Percentiles rank a stretch among this genome's conserved stretches.
These are phyloP conservation scores for Pelargonium nanum DNA, from an alignment of 345 rosid species.

Conservation along the genomic window DNA sequence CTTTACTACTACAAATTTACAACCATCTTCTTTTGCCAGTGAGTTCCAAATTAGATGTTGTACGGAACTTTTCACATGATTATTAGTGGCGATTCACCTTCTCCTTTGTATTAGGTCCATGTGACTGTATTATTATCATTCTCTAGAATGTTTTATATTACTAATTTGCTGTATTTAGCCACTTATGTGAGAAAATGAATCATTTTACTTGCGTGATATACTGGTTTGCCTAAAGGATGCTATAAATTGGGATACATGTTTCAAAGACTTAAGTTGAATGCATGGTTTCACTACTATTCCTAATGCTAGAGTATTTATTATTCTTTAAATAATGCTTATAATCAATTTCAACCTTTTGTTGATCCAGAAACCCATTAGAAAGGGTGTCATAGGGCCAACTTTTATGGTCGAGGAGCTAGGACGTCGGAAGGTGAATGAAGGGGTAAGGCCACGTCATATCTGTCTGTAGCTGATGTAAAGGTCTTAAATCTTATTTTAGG, in stretches of 20 bases:
- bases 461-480: background rate
- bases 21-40: background rate
- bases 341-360: conserved; percentile 8
- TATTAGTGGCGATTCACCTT: background rate
- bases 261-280: background rate
- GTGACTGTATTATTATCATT: background rate
- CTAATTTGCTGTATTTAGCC: background rate
- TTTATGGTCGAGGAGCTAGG: conserved; percentile 81
- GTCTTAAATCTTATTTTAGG: background rate
- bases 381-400: conserved; percentile 68
- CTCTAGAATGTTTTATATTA: background rate
- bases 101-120: background rate
- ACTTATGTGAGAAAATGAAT: background rate
- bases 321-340: background rate
- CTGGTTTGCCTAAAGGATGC: conserved; percentile 4
- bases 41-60: background rate
- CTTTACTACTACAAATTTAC: too few relatives aligned
- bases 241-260: background rate
- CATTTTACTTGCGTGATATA: too few relatives aligned
- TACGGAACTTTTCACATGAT: background rate
- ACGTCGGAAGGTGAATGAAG: conserved; percentile 47
- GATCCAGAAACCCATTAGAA: conserved; percentile 68
- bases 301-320: background rate
- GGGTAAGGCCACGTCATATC: conserved; percentile 30
- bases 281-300: background rate